Evolutionary conservation across 2,329 filamentous ascomycete genomes (phyloP), one percentile per base, ranked within the genome.

Genomic region (Aspergillaceae sp.): DNA sequence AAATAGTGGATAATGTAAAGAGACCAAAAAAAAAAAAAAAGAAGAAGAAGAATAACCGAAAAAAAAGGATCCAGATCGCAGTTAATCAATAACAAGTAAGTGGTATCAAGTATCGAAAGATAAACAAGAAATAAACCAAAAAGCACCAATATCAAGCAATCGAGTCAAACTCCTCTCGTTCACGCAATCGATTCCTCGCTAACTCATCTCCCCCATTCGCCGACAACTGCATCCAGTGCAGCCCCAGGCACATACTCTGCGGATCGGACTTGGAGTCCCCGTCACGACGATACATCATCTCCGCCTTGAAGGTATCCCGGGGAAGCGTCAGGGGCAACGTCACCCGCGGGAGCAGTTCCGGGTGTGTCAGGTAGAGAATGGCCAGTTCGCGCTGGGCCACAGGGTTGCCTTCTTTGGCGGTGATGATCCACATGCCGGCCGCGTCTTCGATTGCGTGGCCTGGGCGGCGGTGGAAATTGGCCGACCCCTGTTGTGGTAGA

Each of bases 161-260:
- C 44, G 71, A 75, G 59, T 81, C 78, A 63, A 81, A 76, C 61
- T 82, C 79, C 56, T 79, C 76, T 41, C 78, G 68, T 69, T 94
- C 87, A 52, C 83, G 78, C 65, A 96, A 71, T 68, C 91, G 90
- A 63, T 84, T 85, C 62, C 81, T 83, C 19, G 91, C 91, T 55
- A 94, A 73, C 60, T 85, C 79, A 63, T 97, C 91, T 1, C 89
- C 89, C n/a, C 89, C 89, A 45, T 79, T 78, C 56, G 87, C 86
- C 34, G 87, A 89, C 54, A 87, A 75, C 70, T 91, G 87, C 89
- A 97, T 96, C 90, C 91, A 97, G 72, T 97, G 91, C 67, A 94
- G 83, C 7, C 91, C 91, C 47, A 95, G 80, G 59, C 90, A 96
- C 86, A 97, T 92, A 37, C 89, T 82, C 45, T 84, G 84, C 2